These are phyloP conservation scores for Piedraia hortae DNA, from an alignment of 2,329 filamentous ascomycete species.

Conservation along the genomic window DNA sequence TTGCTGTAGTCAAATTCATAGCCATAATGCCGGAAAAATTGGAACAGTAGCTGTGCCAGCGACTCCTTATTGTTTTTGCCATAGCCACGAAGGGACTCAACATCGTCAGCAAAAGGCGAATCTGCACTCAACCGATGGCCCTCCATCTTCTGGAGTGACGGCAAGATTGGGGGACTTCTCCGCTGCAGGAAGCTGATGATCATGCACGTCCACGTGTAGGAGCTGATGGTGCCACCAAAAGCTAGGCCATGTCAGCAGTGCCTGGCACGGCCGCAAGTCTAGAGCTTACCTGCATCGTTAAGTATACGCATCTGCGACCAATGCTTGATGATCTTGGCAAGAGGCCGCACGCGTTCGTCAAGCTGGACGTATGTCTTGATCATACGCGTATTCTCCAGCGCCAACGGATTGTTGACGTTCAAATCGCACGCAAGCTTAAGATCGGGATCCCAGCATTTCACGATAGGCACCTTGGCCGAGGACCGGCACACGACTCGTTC, in stretches of 20 bases:
- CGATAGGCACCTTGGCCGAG: constrained; percentile 87
- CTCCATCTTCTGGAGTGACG: constrained; percentile 51
- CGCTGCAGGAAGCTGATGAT: constrained; percentile 91
- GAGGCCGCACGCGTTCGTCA: constrained; percentile 63
- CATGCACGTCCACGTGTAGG: constrained; percentile 97
- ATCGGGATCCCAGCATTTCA: constrained; percentile 96
- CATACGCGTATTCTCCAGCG: constrained; percentile 90
- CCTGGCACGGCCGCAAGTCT: background rate
- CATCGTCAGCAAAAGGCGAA: constrained; percentile 65
- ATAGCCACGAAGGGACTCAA: constrained; percentile 43
- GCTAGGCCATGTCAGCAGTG: constrained; percentile 24
- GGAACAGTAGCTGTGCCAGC: constrained; percentile 64
- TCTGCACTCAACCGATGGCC: constrained; percentile 31
- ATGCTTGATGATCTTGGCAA: constrained; percentile 93
- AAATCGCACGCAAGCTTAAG: constrained; percentile 75
- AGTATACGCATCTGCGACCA: constrained; percentile 84
- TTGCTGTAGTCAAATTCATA: constrained; percentile 81
- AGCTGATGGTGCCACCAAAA: constrained; percentile 80
- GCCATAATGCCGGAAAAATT: constrained; percentile 86
- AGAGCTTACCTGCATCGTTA: constrained; percentile 69
- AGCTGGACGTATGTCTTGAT: constrained; percentile 90
- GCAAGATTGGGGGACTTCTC: constrained; percentile 56
- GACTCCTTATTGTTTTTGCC: constrained; percentile 58
- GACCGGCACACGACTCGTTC: constrained; percentile 85
- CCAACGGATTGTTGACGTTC: constrained; percentile 94